Base-by-base conservation (phyloP, 768 basidiomycete species). In the Suillus hirtellus region DNA sequence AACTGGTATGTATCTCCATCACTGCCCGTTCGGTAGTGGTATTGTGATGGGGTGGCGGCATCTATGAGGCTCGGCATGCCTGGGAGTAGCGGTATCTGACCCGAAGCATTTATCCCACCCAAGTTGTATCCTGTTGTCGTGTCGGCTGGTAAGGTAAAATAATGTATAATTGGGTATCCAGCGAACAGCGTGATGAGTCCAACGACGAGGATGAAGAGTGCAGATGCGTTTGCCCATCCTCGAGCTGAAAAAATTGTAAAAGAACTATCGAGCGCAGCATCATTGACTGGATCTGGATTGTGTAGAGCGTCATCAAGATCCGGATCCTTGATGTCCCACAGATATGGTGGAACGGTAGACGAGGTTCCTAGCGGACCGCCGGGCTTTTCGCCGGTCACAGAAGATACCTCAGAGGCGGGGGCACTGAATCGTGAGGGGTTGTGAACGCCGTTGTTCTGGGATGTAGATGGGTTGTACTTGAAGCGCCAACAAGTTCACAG, bases 301-400 rank as follows among this genome's bases (percentile, higher is more conserved):
- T 98, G 96, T 24, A 98, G 82, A 24, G 86, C 84, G 73, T 98
- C 96, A 78, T 97, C 95, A 19, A 90, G 81, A 72, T 96, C 94
- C 10, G 93, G 88, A 63, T 94, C 93, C 71, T 84, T 87, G 27
- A 78, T 78, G 73, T 93, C 92, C 89, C 90, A 93, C 68, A 88
- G 70, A 71, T 86, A 89, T 69, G 87, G 82, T 17, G 89, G 90
- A 5, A 91, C 82, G 0, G 89, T 86, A 10, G 84, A 82, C 10
- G 86, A 87, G 66, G 84, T 78, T 66, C 79, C 73, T 27, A 79
- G 54, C 15, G 53, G n/a, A 31, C 62, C 69, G 12, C 54, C 67
- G 0, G 73, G 69, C 19, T 75, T 72, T 69, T 78, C 76, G 6
- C 78, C 75, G 4, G 73, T 75, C 60, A 67, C 64, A 56, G 78